Percentiles rank a stretch among this genome's conserved stretches.
These are phyloP conservation scores for Colletotrichum brevisporum DNA, from an alignment of 2,329 filamentous ascomycete genomes.

Conservation along the genomic window DNA sequence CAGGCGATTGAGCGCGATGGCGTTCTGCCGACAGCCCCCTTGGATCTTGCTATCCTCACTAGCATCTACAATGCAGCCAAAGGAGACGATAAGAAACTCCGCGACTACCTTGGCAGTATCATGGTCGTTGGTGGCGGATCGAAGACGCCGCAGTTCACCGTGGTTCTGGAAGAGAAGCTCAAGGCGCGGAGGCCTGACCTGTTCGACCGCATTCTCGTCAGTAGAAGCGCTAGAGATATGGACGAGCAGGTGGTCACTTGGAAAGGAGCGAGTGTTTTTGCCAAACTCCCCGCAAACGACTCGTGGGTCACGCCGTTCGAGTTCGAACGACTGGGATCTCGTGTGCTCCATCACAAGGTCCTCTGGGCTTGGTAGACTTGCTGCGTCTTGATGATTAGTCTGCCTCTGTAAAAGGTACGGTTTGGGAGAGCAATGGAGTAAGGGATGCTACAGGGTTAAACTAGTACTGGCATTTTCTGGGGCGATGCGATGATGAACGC, in stretches of 20 bases:
- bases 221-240: constrained; percentile 86
- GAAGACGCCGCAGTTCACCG: constrained; percentile 84
- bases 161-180: constrained; percentile 86
- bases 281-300: constrained; percentile 91
- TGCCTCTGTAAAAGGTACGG: constrained; percentile 6
- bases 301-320: constrained; percentile 92
- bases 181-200: constrained; percentile 75
- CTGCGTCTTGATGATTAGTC: neutral
- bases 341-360: constrained; percentile 88
- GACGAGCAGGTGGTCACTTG: constrained; percentile 97
- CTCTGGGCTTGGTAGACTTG: constrained; percentile 69
- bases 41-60: constrained; percentile 91
- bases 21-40: constrained; percentile 84
- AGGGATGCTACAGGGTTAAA: constrained; percentile 17
- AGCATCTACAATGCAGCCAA: constrained; percentile 90
- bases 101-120: constrained; percentile 90
- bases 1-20: constrained; percentile 81
- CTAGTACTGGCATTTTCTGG: constrained; percentile 19
- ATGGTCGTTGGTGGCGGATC: constrained; percentile 91
- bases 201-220: constrained; percentile 72
- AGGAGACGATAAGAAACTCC: constrained; percentile 91
- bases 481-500: constrained; percentile 26
- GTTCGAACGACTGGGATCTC: constrained; percentile 87
- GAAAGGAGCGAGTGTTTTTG: constrained; percentile 98
- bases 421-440: constrained; percentile 37